Evolutionary conservation across 257 asterid species (phyloP), one percentile per base, ranked within the genome.

Genomic region (Rauvolfia tetraphylla): DNA sequence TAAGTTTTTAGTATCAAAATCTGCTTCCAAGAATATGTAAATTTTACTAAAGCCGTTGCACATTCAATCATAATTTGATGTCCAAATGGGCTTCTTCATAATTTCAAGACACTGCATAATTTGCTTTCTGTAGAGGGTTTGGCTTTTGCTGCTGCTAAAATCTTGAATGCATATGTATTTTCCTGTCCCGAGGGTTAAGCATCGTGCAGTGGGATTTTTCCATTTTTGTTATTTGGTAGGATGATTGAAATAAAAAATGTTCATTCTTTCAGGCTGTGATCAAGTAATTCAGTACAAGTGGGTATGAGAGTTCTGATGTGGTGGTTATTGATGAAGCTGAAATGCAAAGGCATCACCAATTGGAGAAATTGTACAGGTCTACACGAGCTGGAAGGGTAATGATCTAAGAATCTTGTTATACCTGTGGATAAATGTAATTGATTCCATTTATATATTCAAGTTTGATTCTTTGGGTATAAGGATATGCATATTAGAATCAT

Each of bases 261-360:
- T 76, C 42, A 80, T 39, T 14, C 77, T 46, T 46, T 77, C 80
- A 95, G 99, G 98, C 98, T 71, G 96, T 95, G 72, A 95, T 95
- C 71, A 92, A 95, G 94, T 98, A 95, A 79, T 91, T 95, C 81
- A 84, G 96, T 73, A 87, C 87, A 68, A 92, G 90, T 83, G 99
- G 99, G 68, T 95, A 95, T 84, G 99, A 91, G 79, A 88, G 92
- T 75, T 95, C 99, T 33, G 93, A 87, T 61, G 79, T 82, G 72
- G 78, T 95, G 91, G 97, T 95, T 78, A 88, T 91, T 77, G 99
- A 95, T 89, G 98, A 95, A 85, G 80, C 89, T 49, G 99, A 93
- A 85, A 36, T 95, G 96, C 96, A 88, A 86, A 86, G 83, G 89
- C 99, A 95, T 86, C 96, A 91, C 1, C 97, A 89, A 41, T 81